Evolutionary conservation across 2,329 filamentous ascomycete genomes (phyloP), one percentile per base, ranked within the genome.

Genomic region (Pseudogymnoascus pannorum): DNA sequence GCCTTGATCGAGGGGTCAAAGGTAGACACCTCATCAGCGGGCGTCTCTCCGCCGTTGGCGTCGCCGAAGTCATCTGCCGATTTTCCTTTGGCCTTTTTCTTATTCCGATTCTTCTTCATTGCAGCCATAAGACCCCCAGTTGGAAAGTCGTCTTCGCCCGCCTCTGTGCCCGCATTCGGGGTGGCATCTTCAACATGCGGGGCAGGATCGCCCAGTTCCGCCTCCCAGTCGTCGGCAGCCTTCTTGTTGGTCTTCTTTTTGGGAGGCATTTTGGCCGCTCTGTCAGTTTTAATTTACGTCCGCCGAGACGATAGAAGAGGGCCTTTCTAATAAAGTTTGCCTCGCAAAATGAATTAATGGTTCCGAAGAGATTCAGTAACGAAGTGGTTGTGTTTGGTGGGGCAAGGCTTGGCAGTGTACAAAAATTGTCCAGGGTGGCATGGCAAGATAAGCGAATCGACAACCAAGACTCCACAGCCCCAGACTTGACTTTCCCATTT

Each of bases 211-310:
- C 92, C 92, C 61, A 97, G 81, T 66, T 96, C 92, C 61, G 89
- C 87, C 76, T 97, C 94, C 93, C 93, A 97, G 81, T 97, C 91
- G 72, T 96, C 91, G 73, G 89, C 85, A 72, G 81, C 85, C 74
- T 86, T 87, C 81, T 93, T 95, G 77, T 87, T 89, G 74, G 87
- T 88, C 84, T 96, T 97, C 83, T 94, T 95, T 81, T 97, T 97
- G 65, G 92, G 92, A 72, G 92, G 79, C 93, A 97, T 97, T 64
- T 75, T 80, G 75, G 64, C 31, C 20, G 18, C 57, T 58, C 31
- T 58, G 12, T 54, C 48, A 16, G 48, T 14, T 20, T 5, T 20
- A 54, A 54, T 54, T 54, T 54, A 54, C 48, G 48, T 33, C 48
- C 48, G 33, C 48, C 26, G n/a, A 54, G 48, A 54, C 48, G 26